A percentile compares a stretch with the other conserved stretches of the same genome.
phyloP scores from a whole-genome alignment of 169 alveolate genomes.

The Cryptosporidium xiaoi region DNA sequence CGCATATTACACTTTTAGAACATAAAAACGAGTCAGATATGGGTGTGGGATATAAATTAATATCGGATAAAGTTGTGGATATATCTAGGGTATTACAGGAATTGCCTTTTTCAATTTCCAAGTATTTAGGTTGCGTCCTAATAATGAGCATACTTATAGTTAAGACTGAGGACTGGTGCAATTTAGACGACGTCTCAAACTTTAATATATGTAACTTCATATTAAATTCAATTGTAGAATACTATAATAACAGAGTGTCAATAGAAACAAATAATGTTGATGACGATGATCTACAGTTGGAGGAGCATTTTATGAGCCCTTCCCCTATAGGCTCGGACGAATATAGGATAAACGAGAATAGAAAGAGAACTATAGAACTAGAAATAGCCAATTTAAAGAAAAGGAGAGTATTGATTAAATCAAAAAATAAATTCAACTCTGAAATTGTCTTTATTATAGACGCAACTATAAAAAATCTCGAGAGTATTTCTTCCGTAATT shows the following conservation, averaged over 20 bases:
- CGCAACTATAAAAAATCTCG: constrained; percentile 18
- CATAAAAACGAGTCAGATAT: constrained; percentile 6
- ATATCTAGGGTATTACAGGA: constrained; percentile 18
- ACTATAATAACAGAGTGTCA: not conserved
- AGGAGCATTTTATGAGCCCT: too few relatives aligned
- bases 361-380: not conserved
- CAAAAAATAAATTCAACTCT: constrained; percentile 6
- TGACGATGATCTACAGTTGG: too few relatives aligned
- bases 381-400: not conserved
- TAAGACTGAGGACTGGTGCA: constrained; percentile 53
- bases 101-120: constrained; percentile 29
- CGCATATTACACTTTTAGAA: not conserved
- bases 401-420: not conserved
- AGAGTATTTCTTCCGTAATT: constrained; percentile 12
- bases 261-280: not conserved
- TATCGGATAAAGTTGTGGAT: constrained; percentile 34
- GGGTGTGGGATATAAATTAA: not conserved
- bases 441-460: constrained; percentile 19
- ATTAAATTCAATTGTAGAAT: constrained; percentile 6
- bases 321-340: not conserved
- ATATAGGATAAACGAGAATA: not conserved
- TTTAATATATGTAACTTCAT: constrained; percentile 21
- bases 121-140: constrained; percentile 13
- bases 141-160: constrained; percentile 40
- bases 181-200: constrained; percentile 24